A percentile compares a stretch with the other conserved stretches of the same genome.
These are phyloP conservation scores for Penicillium freii DNA, from an alignment of 2,329 filamentous ascomycete genomes.

Conservation along the genomic window DNA sequence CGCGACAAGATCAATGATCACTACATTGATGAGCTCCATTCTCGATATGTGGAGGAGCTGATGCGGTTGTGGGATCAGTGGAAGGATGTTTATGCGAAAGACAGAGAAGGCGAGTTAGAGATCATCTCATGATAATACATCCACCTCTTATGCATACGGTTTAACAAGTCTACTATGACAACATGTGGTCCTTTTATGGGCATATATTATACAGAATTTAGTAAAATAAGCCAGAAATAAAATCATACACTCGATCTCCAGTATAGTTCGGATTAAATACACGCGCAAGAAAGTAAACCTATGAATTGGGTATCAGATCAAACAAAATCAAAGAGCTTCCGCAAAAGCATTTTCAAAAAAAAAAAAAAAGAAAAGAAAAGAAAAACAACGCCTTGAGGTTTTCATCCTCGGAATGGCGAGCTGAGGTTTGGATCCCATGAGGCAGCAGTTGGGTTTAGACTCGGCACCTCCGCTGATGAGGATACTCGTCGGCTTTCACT, in stretches of 20 bases:
- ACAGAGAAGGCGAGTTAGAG: slow-evolving; percentile 45
- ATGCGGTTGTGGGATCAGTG: slow-evolving; percentile 47
- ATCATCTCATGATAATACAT: slow-evolving; percentile 37
- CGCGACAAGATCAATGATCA: slow-evolving; percentile 63
- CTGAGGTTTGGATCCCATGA: slow-evolving; percentile 17
- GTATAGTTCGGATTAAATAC: slow-evolving; percentile 11
- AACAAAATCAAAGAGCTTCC: slow-evolving; percentile 13
- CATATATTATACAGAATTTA: slow-evolving; percentile 4
- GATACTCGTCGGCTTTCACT: slow-evolving; percentile 40
- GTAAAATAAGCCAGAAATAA: not conserved
- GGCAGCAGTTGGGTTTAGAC: slow-evolving; percentile 27
- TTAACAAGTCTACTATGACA: not conserved
- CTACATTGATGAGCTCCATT: slow-evolving; percentile 79
- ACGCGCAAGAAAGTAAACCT: slow-evolving; percentile 14
- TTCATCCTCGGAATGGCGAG: slow-evolving; percentile 12
- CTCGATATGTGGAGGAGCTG: slow-evolving; percentile 67
- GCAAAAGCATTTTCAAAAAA: slow-evolving; percentile 1
- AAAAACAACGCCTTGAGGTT: slow-evolving; percentile 9
- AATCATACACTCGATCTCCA: not conserved
- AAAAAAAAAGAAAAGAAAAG: slow-evolving; percentile 13
- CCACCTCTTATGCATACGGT: not conserved
- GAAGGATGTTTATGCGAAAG: slow-evolving; percentile 47
- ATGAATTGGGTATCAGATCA: slow-evolving; percentile 29
- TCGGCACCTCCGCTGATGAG: slow-evolving; percentile 25
- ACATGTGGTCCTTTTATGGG: not conserved